Evolutionary conservation across 768 basidiomycete species (phyloP).

Genomic region (Russula ochroleuca): DNA sequence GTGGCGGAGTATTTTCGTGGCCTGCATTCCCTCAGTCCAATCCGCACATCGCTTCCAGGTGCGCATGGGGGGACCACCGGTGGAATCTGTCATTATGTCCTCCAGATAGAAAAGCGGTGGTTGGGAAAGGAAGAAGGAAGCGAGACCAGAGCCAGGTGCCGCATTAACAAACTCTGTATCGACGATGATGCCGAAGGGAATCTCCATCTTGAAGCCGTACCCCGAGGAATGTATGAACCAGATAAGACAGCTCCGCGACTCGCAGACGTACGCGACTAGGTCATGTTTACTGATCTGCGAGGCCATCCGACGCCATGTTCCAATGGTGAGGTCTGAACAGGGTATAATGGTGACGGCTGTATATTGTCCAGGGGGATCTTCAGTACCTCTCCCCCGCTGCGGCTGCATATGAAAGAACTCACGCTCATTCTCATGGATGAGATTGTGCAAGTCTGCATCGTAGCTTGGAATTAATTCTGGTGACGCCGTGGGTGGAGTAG

Average conservation of each 20-base stretch:
- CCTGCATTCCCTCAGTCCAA: constrained; percentile 74
- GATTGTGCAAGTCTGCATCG: constrained; percentile 54
- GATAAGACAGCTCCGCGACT: constrained; percentile 57
- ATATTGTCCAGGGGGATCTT: background rate
- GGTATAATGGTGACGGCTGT: constrained; percentile 72
- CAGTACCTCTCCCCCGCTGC: background rate
- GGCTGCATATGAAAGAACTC: constrained; percentile 34
- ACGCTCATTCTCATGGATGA: constrained; percentile 80
- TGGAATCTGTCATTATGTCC: constrained; percentile 35
- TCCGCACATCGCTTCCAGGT: constrained; percentile 64
- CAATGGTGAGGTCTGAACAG: constrained; percentile 69
- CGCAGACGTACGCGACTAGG: constrained; percentile 72
- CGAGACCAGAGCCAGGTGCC: constrained; percentile 53
- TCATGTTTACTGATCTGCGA: constrained; percentile 53
- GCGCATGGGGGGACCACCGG: constrained; percentile 36
- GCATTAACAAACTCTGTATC: constrained; percentile 54
- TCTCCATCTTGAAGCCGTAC: constrained; percentile 80
- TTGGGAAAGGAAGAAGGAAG: constrained; percentile 59
- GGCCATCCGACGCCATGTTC: constrained; percentile 72
- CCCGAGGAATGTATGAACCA: constrained; percentile 79
- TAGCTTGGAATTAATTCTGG: constrained; percentile 50
- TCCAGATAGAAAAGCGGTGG: constrained; percentile 71
- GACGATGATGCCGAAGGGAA: constrained; percentile 61
- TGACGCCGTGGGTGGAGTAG: constrained; percentile 45
- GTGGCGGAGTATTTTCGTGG: constrained; percentile 57